These are phyloP conservation scores for Talaromyces liani DNA, from an alignment of 495 filamentous ascomycete species.

Conservation along the genomic window DNA sequence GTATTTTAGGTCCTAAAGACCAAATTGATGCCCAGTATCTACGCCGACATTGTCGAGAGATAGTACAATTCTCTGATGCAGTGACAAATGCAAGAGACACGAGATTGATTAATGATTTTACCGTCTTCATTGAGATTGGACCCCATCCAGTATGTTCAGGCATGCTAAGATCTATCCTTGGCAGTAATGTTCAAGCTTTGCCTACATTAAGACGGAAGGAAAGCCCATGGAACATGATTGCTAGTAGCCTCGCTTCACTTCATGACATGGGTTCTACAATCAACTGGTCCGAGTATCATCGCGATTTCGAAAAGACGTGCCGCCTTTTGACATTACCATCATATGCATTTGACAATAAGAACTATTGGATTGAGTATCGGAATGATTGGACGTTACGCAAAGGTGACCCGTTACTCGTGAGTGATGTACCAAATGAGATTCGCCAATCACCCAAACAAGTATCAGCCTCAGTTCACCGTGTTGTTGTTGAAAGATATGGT, in stretches of 20 bases:
- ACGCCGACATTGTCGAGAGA: constrained; percentile 15
- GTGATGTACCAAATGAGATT: neutral
- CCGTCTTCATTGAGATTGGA: constrained; percentile 32
- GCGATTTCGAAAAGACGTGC: constrained; percentile 44
- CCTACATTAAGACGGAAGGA: constrained; percentile 35
- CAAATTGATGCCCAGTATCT: constrained; percentile 24
- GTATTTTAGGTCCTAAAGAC: constrained; percentile 7
- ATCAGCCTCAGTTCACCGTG: constrained; percentile 17
- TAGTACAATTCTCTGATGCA: constrained; percentile 25
- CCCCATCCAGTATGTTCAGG: constrained; percentile 25
- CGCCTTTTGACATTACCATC: constrained; percentile 53
- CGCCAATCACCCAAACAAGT: constrained; percentile 2
- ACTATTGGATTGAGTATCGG: constrained; percentile 37
- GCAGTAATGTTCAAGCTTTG: constrained; percentile 24
- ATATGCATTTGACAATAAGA: constrained; percentile 42
- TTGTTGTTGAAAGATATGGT: constrained; percentile 48
- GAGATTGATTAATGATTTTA: constrained; percentile 15
- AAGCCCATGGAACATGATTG: constrained; percentile 47
- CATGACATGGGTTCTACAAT: constrained; percentile 39
- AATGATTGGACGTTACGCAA: constrained; percentile 26
- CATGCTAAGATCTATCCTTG: constrained; percentile 17
- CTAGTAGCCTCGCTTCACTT: constrained; percentile 41
- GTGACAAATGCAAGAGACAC: constrained; percentile 15
- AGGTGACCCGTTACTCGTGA: constrained; percentile 11
- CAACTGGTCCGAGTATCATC: neutral